Evolutionary conservation across 345 rosid species (phyloP), one percentile per base, ranked within the genome.

Genomic region (Raphanus sativus): DNA sequence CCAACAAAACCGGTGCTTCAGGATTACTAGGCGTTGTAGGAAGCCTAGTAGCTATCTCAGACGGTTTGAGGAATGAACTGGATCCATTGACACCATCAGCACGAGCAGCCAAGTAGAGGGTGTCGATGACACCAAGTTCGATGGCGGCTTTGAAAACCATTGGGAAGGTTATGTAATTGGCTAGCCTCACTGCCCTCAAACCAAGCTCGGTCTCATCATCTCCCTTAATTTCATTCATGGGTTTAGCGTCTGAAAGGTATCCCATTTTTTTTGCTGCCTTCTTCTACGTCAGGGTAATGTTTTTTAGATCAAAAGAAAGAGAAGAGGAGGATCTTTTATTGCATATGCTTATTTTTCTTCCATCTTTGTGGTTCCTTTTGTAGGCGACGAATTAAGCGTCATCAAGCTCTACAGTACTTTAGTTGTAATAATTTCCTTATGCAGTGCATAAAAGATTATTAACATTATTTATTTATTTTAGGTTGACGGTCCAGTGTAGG

Each of bases 101-200:
- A 32, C 59, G 72, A 36, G 69, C 25, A 38, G 69, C 69, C 1
- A 12, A 21, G 69, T 67, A 59, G 48, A 75, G 78, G 56, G 65
- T 12, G 66, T 75, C 78, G 6, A 75, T 52, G 69, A 69, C 74
- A 69, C 74, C 69, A 7, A 76, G 80, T 62, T 76, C 80, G 5
- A 76, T 30, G 62, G 80, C 69, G 12, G 80, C 68, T 69, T 76
- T 76, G 61, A 76, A 62, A 50, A 76, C 80, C 80, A 76, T 76
- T 1, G 80, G 80, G 21, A 69, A 52, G 32, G 74, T 58, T 42
- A 60, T 45, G 10, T 21, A 48, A 10, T 76, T 76, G 4, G 80
- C 80, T 76, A 76, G 52, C 69, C 80, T 30, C 52, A 76, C 63
- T 9, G 70, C 80, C 9, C 6, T 54, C 6, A 60, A 59, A 32